These are phyloP conservation scores for Thecaphora thlaspeos DNA, from an alignment of 1,284 basidiomycete genomes.

Conservation along the genomic window DNA sequence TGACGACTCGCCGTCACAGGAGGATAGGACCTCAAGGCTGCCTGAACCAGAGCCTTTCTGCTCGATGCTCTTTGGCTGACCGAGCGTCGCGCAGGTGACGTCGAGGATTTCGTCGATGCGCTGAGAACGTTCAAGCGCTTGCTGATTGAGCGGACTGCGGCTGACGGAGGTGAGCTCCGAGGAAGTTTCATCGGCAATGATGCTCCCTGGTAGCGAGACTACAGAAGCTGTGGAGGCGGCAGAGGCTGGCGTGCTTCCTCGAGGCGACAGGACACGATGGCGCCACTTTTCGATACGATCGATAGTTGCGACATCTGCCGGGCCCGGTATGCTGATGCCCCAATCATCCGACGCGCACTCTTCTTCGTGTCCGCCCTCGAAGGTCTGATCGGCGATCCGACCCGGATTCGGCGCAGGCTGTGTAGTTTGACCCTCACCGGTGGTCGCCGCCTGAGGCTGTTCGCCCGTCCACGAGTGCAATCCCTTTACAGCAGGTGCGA, in stretches of 20 bases:
- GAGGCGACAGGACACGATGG: constrained; percentile 7
- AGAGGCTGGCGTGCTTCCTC: background rate
- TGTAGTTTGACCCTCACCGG: too few relatives aligned
- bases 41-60: background rate
- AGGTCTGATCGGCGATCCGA: too few relatives aligned
- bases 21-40: too few relatives aligned
- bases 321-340: too few relatives aligned
- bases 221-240: constrained; percentile 7
- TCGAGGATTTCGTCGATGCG: background rate
- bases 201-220: too few relatives aligned
- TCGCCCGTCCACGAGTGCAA: too few relatives aligned
- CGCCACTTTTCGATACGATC: constrained; percentile 20
- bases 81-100: background rate
- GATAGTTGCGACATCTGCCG: background rate
- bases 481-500: too few relatives aligned
- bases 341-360: too few relatives aligned
- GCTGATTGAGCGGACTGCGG: constrained; percentile 14
- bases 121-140: background rate
- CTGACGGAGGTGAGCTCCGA: constrained; percentile 22
- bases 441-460: too few relatives aligned
- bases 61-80: background rate
- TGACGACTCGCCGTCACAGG: background rate
- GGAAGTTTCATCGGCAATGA: too few relatives aligned
- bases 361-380: too few relatives aligned
- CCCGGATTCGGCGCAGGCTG: too few relatives aligned